phyloP scores from a whole-genome alignment of 352 stramenopile genomes.

The Pythium folliculosum region DNA sequence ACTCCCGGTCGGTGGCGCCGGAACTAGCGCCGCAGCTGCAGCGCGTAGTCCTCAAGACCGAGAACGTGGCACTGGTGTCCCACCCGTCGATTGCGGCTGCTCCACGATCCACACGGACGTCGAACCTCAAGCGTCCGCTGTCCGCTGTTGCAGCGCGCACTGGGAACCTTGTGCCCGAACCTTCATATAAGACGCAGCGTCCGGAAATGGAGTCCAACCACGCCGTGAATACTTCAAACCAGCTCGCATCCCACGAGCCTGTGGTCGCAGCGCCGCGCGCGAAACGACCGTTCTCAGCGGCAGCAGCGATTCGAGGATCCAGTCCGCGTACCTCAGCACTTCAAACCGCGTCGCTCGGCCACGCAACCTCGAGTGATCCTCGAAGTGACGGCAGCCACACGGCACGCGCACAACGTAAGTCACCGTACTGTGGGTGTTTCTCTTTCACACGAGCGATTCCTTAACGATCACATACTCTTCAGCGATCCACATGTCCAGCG shows the following conservation, averaged over 20 bases:
- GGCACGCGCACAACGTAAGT: not conserved
- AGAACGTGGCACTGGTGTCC: not conserved
- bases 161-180: not conserved
- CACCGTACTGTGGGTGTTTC: too few species aligned
- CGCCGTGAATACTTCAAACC: not conserved
- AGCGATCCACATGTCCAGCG: conserved; percentile 1
- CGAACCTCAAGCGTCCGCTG: conserved; percentile 18
- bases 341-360: not conserved
- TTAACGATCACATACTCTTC: too few species aligned
- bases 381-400: not conserved
- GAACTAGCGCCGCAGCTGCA: conserved; percentile 8
- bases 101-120: not conserved
- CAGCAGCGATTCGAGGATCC: not conserved
- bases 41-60: not conserved
- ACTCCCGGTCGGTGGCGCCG: too few species aligned
- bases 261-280: not conserved
- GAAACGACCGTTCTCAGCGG: conserved; percentile 23
- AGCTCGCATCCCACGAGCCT: not conserved
- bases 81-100: not conserved
- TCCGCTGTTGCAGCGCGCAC: conserved; percentile 4
- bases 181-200: too few species aligned
- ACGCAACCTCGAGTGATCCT: not conserved
- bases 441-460: too few species aligned
- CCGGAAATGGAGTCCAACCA: not conserved
- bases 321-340: conserved; percentile 1